Evolutionary conservation across 345 rosid species (phyloP), one percentile per base, ranked within the genome.

Genomic region (Rhodamnia rubescens): DNA sequence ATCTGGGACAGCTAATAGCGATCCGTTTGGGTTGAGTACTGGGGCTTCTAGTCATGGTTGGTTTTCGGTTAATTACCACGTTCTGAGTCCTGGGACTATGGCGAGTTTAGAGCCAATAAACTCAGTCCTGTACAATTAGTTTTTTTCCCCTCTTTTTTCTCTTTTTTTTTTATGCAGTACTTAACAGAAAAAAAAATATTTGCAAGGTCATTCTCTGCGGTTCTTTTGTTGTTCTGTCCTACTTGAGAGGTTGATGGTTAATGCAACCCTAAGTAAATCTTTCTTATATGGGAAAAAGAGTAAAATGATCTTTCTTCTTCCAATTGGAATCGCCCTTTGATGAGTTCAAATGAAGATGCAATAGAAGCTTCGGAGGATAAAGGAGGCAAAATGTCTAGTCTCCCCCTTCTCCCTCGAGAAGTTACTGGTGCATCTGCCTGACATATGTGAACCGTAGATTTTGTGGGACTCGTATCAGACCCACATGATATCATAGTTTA

Each of bases 71-170:
- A 24, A 56, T 69, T 36, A 36, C 53, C 78, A 49, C 53, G 75
- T 26, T 50, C 50, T 47, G 54, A 83, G 85, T 22, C 85, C 85
- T 6, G 85, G 42, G 42, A 57, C 69, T 49, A 49, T 42, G 78
- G 27, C 85, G 85, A 58, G 6, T 5, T 57, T 58, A 20, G 85
- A 56, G 55, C n/a, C 44, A 83, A 88, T 89, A 59, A 84, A 18
- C 80, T 69, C 86, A 11, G 85, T 87, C n/a, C 90, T 90, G 52
- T 90, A 83, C 44, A 5, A 24, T 61, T 42, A 56, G 85, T 3
- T 1, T 36, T 4, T 24, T 82, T 15, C 13, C 56, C 52, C 21
- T 81, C 14, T 81, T 56, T 55, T 21, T 55, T 22, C n/a, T 12
- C 22, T 12, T 0, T 11, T 11, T 50, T 3, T 50, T 49, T 44